Evolutionary conservation across 2,329 filamentous ascomycete genomes (phyloP).

Genomic region (Eutypella sp.): DNA sequence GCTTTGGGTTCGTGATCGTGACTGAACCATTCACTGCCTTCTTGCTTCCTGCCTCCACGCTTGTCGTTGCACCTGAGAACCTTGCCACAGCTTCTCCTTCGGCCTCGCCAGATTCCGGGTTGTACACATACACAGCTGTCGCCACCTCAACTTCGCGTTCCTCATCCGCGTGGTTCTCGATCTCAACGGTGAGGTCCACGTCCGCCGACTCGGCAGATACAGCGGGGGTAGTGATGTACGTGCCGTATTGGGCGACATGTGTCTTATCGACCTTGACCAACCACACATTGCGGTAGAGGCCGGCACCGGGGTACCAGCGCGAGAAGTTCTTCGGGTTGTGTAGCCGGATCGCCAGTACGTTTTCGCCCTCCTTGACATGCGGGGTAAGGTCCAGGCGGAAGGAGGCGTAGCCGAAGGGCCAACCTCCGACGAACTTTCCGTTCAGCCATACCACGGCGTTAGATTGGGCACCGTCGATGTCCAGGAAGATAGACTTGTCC

Average conservation of each 20-base stretch:
- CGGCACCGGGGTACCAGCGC: slow-evolving; percentile 51
- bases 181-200: slow-evolving; percentile 36
- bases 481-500: slow-evolving; percentile 17
- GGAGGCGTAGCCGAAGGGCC: slow-evolving; percentile 47
- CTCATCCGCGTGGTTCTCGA: slow-evolving; percentile 38
- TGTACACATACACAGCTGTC: slow-evolving; percentile 36
- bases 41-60: slow-evolving; percentile 26
- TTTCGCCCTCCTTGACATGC: slow-evolving; percentile 31
- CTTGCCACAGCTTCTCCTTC: slow-evolving; percentile 27
- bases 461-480: slow-evolving; percentile 46
- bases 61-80: slow-evolving; percentile 26
- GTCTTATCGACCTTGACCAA: slow-evolving; percentile 40
- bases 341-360: slow-evolving; percentile 44
- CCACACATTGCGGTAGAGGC: slow-evolving; percentile 51
- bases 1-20: slow-evolving; percentile 31
- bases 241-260: slow-evolving; percentile 47
- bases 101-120: slow-evolving; percentile 25
- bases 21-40: slow-evolving; percentile 29
- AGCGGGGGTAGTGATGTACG: slow-evolving; percentile 39
- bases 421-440: slow-evolving; percentile 43
- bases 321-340: slow-evolving; percentile 45
- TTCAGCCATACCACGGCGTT: slow-evolving; percentile 50
- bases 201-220: slow-evolving; percentile 41
- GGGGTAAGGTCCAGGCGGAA: slow-evolving; percentile 47
- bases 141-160: slow-evolving; percentile 30